A percentile compares a stretch with the other conserved stretches of the same genome.
These are phyloP conservation scores for Telfairia occidentalis DNA, from an alignment of 331 rosid genomes.

Conservation along the genomic window DNA sequence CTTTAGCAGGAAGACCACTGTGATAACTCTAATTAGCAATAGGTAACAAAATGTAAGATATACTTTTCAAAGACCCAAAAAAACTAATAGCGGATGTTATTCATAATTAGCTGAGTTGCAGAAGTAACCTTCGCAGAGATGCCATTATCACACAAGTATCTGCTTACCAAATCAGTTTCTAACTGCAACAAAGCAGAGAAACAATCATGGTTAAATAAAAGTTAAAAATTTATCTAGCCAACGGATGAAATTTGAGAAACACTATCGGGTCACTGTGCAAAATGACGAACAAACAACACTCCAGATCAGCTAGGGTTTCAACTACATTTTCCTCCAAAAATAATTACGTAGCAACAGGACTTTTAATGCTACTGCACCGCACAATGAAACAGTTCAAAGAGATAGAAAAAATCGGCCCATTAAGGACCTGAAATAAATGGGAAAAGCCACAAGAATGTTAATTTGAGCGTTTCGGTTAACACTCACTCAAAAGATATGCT, in stretches of 20 bases:
- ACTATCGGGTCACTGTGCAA: not conserved
- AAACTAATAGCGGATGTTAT: not conserved
- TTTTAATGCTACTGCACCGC: not conserved
- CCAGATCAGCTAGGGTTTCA: not conserved
- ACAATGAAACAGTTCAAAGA: not conserved
- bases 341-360: not conserved
- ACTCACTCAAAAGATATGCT: not conserved
- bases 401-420: not conserved
- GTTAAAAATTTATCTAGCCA: not conserved
- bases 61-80: not conserved
- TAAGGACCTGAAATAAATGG: not conserved
- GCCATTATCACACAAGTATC: constrained; percentile 53
- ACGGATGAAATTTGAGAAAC: constrained; percentile 8
- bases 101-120: constrained; percentile 15
- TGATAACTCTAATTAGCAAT: constrained; percentile 62
- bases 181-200: constrained; percentile 38
- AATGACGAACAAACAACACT: not conserved
- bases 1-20: constrained; percentile 68
- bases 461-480: not conserved
- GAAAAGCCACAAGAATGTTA: not conserved
- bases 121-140: constrained; percentile 73
- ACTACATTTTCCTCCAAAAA: not conserved
- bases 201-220: constrained; percentile 14
- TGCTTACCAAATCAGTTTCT: constrained; percentile 66
- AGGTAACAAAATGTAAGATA: not conserved